Conservation (phyloP, 371 early-diverging fungal species). For the Mucor plumbeus region DNA sequence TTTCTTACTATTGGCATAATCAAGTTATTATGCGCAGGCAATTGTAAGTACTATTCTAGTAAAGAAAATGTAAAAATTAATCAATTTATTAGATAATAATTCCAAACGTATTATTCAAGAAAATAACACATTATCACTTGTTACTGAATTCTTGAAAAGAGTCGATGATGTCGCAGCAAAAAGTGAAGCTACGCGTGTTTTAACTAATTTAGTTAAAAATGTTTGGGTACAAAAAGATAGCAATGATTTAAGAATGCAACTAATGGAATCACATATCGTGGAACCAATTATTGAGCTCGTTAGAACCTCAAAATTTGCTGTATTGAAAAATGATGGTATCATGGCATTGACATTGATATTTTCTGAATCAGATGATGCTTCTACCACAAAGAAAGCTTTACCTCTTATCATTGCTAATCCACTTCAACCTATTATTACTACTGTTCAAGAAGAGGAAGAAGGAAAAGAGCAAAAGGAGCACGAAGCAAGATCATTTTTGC, state of each 20-base stretch:
- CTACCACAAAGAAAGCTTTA: slow-evolving; percentile 18
- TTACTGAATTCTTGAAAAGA: slow-evolving; percentile 52
- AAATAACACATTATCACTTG: slow-evolving; percentile 27
- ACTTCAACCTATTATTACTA: slow-evolving; percentile 15
- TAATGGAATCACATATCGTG: slow-evolving; percentile 44
- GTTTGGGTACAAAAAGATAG: slow-evolving; percentile 38
- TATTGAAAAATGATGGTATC: slow-evolving; percentile 69
- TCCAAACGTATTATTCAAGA: slow-evolving; percentile 31
- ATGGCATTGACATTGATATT: slow-evolving; percentile 61
- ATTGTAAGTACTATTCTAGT: slow-evolving; percentile 36
- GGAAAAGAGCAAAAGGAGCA: slow-evolving; percentile 25
- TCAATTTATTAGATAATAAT: slow-evolving; percentile 36
- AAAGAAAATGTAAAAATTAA: neutral
- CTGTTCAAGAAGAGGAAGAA: slow-evolving; percentile 21
- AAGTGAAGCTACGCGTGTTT: slow-evolving; percentile 66
- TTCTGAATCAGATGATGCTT: slow-evolving; percentile 30
- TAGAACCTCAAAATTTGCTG: slow-evolving; percentile 55
- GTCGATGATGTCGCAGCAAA: slow-evolving; percentile 65
- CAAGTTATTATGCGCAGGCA: slow-evolving; percentile 58
- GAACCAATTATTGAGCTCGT: slow-evolving; percentile 57
- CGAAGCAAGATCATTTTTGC: slow-evolving; percentile 43
- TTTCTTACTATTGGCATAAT: slow-evolving; percentile 64
- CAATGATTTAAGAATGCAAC: slow-evolving; percentile 40
- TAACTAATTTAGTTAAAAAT: slow-evolving; percentile 64
- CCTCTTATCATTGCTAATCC: slow-evolving; percentile 22